A percentile compares a stretch with the other conserved stretches of the same genome.
Conservation (phyloP, 75 land plant species). For the Pinus taeda region DNA sequence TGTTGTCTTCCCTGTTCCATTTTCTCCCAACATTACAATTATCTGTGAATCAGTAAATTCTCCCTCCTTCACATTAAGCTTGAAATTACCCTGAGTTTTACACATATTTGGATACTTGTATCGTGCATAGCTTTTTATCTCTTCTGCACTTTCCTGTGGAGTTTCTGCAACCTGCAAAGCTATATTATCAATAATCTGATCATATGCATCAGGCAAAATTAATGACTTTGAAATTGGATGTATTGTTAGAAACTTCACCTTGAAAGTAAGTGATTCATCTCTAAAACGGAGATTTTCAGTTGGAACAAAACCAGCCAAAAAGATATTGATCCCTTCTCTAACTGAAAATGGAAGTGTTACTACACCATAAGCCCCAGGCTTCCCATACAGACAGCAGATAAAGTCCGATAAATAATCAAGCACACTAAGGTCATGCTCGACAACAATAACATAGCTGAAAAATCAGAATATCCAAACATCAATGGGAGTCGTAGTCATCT, state of each 20-base stretch:
- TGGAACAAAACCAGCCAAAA: constrained; percentile 56
- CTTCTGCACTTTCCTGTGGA: constrained; percentile 51
- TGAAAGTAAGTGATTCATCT: constrained; percentile 55
- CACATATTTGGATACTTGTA: constrained; percentile 48
- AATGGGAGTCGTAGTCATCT: too few relatives aligned
- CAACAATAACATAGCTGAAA: constrained; percentile 54
- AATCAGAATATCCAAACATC: background rate
- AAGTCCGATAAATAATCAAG: constrained; percentile 55
- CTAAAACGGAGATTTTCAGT: constrained; percentile 55
- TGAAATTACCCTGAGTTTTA: constrained; percentile 51
- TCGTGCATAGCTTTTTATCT: constrained; percentile 43
- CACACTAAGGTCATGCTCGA: constrained; percentile 58
- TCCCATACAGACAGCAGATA: constrained; percentile 54
- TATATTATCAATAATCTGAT: too few relatives aligned
- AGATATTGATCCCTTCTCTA: constrained; percentile 53
- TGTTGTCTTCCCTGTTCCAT: constrained; percentile 56
- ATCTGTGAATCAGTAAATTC: constrained; percentile 57
- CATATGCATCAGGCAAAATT: too few relatives aligned
- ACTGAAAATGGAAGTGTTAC: constrained; percentile 55
- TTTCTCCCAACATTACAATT: constrained; percentile 58
- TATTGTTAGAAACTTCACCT: constrained; percentile 17
- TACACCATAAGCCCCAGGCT: constrained; percentile 58
- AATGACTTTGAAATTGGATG: background rate
- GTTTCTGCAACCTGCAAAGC: constrained; percentile 46
- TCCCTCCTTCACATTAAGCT: constrained; percentile 40